These are phyloP conservation scores for Tuber umbilicatum DNA, from an alignment of 495 filamentous ascomycete species.

Conservation along the genomic window DNA sequence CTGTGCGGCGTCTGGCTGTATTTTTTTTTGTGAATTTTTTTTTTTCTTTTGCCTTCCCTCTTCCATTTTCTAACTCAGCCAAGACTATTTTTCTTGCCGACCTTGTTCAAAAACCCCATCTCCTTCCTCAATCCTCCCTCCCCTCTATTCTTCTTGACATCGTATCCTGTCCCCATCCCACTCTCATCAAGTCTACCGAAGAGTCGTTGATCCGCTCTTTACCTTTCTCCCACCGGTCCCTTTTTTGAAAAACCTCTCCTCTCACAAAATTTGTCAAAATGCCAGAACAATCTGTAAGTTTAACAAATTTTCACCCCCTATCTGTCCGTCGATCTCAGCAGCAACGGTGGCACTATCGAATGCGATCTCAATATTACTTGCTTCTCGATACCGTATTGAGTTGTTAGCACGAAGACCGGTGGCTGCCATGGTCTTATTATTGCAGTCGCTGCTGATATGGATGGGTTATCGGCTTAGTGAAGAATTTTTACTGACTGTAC, in stretches of 20 bases:
- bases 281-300: conserved; percentile 40
- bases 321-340: conserved; percentile 16
- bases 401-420: neutral
- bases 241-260: conserved; percentile 36
- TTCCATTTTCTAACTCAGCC: conserved; percentile 12
- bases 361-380: conserved; percentile 19
- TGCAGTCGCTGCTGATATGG: conserved; percentile 18
- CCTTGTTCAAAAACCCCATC: conserved; percentile 41
- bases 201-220: conserved; percentile 42
- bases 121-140: conserved; percentile 19
- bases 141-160: conserved; percentile 13
- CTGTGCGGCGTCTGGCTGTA: conserved; percentile 16
- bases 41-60: conserved; percentile 23
- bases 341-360: conserved; percentile 8
- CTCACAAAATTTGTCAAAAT: conserved; percentile 33
- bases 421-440: conserved; percentile 9
- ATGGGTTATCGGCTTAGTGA: conserved; percentile 18
- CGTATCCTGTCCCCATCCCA: conserved; percentile 21
- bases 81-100: conserved; percentile 29
- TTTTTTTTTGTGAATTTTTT: conserved; percentile 23
- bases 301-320: conserved; percentile 14
- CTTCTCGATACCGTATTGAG: conserved; percentile 4
- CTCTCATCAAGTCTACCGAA: conserved; percentile 16
- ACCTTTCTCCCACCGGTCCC: conserved; percentile 20
- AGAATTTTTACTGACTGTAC: conserved; percentile 28